Evolutionary conservation across 2,329 filamentous ascomycete genomes (phyloP), one percentile per base, ranked within the genome.

Genomic region (Curvularia eragrostidis): DNA sequence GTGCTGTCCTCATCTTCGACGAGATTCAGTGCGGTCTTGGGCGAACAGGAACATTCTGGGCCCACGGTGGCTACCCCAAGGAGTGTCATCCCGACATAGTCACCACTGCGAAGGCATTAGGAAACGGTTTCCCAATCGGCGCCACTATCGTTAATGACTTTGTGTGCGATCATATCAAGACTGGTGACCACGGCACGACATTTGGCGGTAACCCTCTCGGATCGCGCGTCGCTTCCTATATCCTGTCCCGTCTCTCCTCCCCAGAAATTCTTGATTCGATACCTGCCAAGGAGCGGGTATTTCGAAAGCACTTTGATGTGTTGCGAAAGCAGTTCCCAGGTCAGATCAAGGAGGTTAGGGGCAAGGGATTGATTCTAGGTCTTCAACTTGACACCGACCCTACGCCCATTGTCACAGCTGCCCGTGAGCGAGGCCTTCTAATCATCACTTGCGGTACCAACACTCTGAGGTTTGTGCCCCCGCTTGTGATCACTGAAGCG

Each of bases 21-120:
- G 95, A 99, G 82, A 99, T 99, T 62, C 95, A 99, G 79, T 97
- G 93, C 76, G 95, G 95, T 52, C 83, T 99, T 32, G 87, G 89
- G 24, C 89, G 95, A 51, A 98, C 95, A 1, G 95, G 95, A 34
- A 84, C 83, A 12, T 84, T 99, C 69, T 99, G 95, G 95, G 95
- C 95, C 0, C 94, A 99, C 73, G 84, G 83, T 10, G 82, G 83
- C 56, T 84, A 95, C 23, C 89, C 91, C 34, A 81, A 84, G 67
- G 88, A 91, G 64, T 92, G 93, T 1, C 95, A 99, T 74, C 95
- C 95, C 6, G 95, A 99, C 71, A 89, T 99, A 64, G 80, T 99
- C 63, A 97, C 94, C 13, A 94, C 91, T 0, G 95, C 95, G 56
- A 99, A 99, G 81, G 95, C 95, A 0, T 87, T 99, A 2, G 95